phyloP scores from a whole-genome alignment of 495 filamentous ascomycete species.

The Penicillium desertorum region DNA sequence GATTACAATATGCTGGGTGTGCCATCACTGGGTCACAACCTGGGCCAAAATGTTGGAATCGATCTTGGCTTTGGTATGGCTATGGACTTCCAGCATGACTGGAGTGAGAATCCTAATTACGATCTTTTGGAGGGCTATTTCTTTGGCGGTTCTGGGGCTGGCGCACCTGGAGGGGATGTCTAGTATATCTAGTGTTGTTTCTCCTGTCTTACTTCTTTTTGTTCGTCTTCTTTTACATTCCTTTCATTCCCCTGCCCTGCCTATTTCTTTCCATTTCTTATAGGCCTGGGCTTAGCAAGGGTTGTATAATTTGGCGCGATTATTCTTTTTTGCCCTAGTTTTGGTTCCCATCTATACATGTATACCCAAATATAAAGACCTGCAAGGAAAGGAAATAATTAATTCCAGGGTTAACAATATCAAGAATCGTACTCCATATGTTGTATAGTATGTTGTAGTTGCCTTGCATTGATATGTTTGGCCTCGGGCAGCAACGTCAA shows the following conservation, averaged over 20 bases:
- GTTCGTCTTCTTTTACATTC: slow-evolving; percentile 7
- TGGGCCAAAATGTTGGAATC: slow-evolving; percentile 53
- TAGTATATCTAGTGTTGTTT: slow-evolving; percentile 12
- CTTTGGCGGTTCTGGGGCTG: slow-evolving; percentile 61
- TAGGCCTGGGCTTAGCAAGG: slow-evolving; percentile 14
- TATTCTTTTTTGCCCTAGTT: not conserved
- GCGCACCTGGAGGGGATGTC: slow-evolving; percentile 30
- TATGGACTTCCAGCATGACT: slow-evolving; percentile 74
- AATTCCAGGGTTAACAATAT: not conserved
- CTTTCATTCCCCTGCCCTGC: slow-evolving; percentile 2
- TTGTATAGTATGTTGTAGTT: not conserved
- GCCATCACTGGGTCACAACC: slow-evolving; percentile 33
- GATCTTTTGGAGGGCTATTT: slow-evolving; percentile 92
- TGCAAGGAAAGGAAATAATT: slow-evolving; percentile 7
- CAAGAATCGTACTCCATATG: not conserved
- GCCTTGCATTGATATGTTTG: slow-evolving; percentile 8
- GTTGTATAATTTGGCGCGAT: slow-evolving; percentile 8
- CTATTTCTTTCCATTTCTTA: slow-evolving; percentile 8
- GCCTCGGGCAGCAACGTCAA: slow-evolving; percentile 34
- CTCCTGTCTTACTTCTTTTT: slow-evolving; percentile 6
- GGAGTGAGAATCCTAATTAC: slow-evolving; percentile 72
- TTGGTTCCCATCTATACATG: slow-evolving; percentile 21
- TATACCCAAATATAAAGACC: not conserved
- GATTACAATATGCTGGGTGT: slow-evolving; percentile 33
- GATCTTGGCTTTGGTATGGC: slow-evolving; percentile 75